phyloP scores from a whole-genome alignment of 106 monocot species.

The Platanthera guangdongensis region DNA sequence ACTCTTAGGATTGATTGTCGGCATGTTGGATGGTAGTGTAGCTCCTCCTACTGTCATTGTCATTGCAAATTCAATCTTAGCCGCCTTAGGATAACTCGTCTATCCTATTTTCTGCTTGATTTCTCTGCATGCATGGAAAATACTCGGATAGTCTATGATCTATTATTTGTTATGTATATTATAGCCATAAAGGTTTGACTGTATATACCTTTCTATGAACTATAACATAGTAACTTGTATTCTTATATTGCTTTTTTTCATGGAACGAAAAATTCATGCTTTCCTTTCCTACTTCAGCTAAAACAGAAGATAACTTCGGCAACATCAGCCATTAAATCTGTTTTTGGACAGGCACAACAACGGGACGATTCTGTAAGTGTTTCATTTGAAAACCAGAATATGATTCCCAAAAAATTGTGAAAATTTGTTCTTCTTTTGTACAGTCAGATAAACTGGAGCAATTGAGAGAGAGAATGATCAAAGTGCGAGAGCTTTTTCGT shows the following conservation, averaged over 20 bases:
- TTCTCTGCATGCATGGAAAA: too few relatives aligned
- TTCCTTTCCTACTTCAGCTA: slow-evolving; percentile 30
- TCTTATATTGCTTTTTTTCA: background rate
- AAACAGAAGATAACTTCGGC: slow-evolving; percentile 82
- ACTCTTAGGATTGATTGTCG: too few relatives aligned
- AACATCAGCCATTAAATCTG: slow-evolving; percentile 97
- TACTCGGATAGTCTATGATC: too few relatives aligned
- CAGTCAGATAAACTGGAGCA: slow-evolving; percentile 90
- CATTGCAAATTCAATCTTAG: too few relatives aligned
- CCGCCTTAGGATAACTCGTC: too few relatives aligned
- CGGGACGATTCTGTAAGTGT: slow-evolving; percentile 59
- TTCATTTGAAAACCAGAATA: background rate
- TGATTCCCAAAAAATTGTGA: background rate
- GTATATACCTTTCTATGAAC: background rate
- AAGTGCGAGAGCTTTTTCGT: slow-evolving; percentile 94
- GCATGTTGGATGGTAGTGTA: too few relatives aligned
- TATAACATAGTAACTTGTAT: background rate
- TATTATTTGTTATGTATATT: too few relatives aligned
- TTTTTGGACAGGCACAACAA: slow-evolving; percentile 72
- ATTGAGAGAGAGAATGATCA: slow-evolving; percentile 88
- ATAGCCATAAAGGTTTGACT: too few relatives aligned
- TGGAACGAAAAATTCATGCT: background rate
- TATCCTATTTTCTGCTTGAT: too few relatives aligned
- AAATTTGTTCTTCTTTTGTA: slow-evolving; percentile 14
- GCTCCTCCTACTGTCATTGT: too few relatives aligned